phyloP scores from a whole-genome alignment of 768 basidiomycete genomes.

The Suillus weaverae region DNA sequence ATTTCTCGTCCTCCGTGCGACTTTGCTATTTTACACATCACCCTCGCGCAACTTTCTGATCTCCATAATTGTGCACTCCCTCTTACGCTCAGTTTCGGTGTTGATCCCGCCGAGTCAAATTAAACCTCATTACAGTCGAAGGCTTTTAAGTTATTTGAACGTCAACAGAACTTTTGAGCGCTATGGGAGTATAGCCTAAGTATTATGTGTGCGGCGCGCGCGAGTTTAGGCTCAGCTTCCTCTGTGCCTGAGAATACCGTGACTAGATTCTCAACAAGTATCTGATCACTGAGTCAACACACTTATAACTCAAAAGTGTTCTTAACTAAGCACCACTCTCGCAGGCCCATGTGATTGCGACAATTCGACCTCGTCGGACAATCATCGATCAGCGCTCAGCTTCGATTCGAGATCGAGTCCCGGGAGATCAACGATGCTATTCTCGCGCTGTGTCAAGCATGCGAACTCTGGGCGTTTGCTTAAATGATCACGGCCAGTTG shows the following conservation, averaged over 20 bases:
- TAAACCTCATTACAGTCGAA: background rate
- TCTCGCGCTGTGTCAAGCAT: background rate
- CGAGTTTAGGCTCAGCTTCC: background rate
- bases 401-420: background rate
- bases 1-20: background rate
- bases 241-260: background rate
- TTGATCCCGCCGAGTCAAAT: background rate
- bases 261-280: background rate
- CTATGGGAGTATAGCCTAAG: background rate
- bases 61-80: background rate
- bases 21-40: background rate
- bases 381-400: background rate
- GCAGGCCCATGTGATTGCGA: background rate
- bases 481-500: background rate
- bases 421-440: background rate
- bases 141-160: background rate
- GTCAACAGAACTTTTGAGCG: background rate
- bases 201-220: background rate
- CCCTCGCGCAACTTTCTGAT: background rate
- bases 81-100: background rate
- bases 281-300: background rate
- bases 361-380: background rate
- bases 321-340: background rate
- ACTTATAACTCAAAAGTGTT: background rate
- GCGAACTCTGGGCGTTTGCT: background rate